Base-by-base conservation (phyloP, 2,329 filamentous ascomycete genomes). In the Sporothrix protearum region DNA sequence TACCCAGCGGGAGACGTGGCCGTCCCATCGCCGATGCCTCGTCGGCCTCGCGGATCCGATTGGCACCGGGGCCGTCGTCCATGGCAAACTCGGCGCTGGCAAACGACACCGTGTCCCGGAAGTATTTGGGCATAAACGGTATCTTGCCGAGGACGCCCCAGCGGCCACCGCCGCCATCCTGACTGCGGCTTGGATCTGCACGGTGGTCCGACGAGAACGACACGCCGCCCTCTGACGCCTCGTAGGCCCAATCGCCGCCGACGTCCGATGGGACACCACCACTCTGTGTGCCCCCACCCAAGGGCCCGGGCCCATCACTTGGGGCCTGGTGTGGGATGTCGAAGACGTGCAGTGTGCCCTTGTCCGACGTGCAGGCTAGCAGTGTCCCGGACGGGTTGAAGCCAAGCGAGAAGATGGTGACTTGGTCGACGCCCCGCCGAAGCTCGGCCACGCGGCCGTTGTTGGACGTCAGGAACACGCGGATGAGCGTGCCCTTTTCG, bases 321-420 rank as follows among this genome's bases (percentile, higher is more conserved):
- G 45, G 36, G 4, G 69, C 7, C 9, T 84, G 82, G 72, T 87
- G 86, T 3, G 91, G 91, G 0, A 97, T 85, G 77, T 98, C 94
- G 78, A 97, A 99, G 49, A 99, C 87, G 80, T 99, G 96, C 12
- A 99, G 85, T 0, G 94, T 99, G 6, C 93, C 94, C 81, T 98
- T 99, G 84, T 99, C 96, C 0, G 94, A 97, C 0, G 95, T 98
- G 73, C 94, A 95, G 33, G 96, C 96, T 12, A 98, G 86, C 78
- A 94, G 87, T 57, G 86, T 88, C 68, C 91, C 92, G 0, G 90
- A 90, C 0, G 94, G 94, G 25, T 92, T 96, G 79, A 99, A 96
- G 12, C 91, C 91, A 12, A 99, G 85, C 1, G 92, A 95, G 81
- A 92, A 97, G 75, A 98, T 92, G 70, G 89, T 89, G 19, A 96